Evolutionary conservation across 352 stramenopile species (phyloP), one percentile per base, ranked within the genome.

Genomic region (Globisporangium okanoganense): DNA sequence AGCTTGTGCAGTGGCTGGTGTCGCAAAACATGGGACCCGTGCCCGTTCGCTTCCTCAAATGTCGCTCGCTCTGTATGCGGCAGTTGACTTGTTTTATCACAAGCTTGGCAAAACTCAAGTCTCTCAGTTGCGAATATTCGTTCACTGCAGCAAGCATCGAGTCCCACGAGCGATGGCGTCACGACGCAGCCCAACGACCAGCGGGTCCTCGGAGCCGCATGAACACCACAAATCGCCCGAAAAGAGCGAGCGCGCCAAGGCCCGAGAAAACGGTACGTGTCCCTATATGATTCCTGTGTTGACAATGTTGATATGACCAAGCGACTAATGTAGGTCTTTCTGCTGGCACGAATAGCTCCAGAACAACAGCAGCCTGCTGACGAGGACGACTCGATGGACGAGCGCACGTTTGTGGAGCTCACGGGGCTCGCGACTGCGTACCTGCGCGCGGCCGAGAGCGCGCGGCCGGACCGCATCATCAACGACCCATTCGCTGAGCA

Each of bases 401-500:
- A 33, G 45, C 50, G 33, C 31, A 47, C 10, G n/a, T 52, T 51
- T 13, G 52, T 58, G 49, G 45, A 65, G 22, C 52, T 65, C 20
- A 61, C 64, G 10, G 40, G 60, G 1, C 47, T 61, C 24, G 33
- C 33, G n/a, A 65, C 56, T 4, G 64, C 64, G 16, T 68, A 71
- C 44, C 31, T 69, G 54, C 64, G 64, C 9, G 64, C 64, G 3
- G 54, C 51, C 14, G 64, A 71, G 45, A 65, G 47, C 47, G 33
- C 25, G n/a, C 64, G 64, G 8, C 35, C 44, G 1, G 53, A 71
- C 18, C 50, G 53, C 49, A 58, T 71, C 40, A 56, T 69, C 22
- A 20, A 71, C 8, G 64, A 71, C 24, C 64, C 50, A 2, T 71
- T 69, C 20, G 64, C 64, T 0, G 61, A 71, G 31, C 36, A 44